Evolutionary conservation across 2,329 filamentous ascomycete genomes (phyloP).

Genomic region (Botrytis pseudocinerea): DNA sequence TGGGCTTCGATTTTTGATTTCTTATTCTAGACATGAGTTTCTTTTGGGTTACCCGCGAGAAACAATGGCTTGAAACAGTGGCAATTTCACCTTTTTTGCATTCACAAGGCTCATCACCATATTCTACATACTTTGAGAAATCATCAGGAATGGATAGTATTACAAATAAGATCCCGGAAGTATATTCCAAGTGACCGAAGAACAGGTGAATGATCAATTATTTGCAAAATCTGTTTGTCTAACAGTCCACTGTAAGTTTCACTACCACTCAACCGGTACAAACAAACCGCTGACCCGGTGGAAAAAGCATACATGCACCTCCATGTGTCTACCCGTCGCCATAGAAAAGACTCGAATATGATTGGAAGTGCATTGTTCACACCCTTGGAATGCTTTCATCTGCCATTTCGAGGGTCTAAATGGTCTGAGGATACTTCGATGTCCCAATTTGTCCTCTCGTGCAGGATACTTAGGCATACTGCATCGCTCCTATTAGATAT

Average conservation of each 20-base stretch:
- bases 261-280: not conserved
- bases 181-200: not conserved
- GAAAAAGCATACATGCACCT: too few species aligned
- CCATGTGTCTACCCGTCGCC: too few species aligned
- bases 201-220: not conserved
- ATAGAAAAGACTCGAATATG: not conserved
- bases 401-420: not conserved
- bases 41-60: too few species aligned
- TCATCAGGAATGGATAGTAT: not conserved
- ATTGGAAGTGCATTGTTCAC: not conserved
- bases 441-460: too few species aligned
- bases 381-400: not conserved
- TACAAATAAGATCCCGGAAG: not conserved
- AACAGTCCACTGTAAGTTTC: not conserved
- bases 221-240: not conserved
- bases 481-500: too few species aligned
- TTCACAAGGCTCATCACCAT: too few species aligned
- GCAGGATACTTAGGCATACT: too few species aligned
- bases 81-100: too few species aligned
- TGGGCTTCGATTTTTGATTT: not conserved
- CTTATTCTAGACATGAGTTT: too few species aligned
- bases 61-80: too few species aligned
- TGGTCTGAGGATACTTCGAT: not conserved
- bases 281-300: not conserved
- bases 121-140: not conserved